Evolutionary conservation across 1,139 yeast genomes (phyloP), one percentile per base, ranked within the genome.

Genomic region (Lodderomyces theae): DNA sequence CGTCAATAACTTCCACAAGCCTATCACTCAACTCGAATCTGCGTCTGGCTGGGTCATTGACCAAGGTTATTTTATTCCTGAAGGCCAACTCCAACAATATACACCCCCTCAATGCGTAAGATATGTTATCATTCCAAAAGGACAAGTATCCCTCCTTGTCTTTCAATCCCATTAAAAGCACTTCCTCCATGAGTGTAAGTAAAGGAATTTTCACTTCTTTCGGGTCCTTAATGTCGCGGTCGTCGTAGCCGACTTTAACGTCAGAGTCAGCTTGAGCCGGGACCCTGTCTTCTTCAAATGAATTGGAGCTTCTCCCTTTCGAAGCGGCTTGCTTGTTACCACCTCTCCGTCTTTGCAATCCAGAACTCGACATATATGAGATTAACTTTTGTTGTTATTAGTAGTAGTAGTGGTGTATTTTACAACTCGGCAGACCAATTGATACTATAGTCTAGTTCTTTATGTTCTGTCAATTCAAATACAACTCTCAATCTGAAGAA

Each of bases 71-170:
- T 57, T 85, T 86, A 43, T 89, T 90, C 53, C 97, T 79, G 57
- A 92, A 79, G 2, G 97, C 96, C 61, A 92, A 74, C 63, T 92
- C 99, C 63, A 92, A 77, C 44, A 92, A 60, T 48, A 92, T 92
- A 60, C 97, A 86, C 10, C 98, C 99, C 54, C 99, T 81, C 46
- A 92, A 75, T 2, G 97, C 96, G 64, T 92, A 94, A 22, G 97
- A 88, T 44, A 92, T 90, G 61, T 88, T 90, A 63, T 92, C 99
- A 61, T 92, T 94, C 98, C 98, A 92, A 64, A 92, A 92, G 17
- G 97, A 88, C 44, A 92, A 72, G 61, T 90, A 89, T 5, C 98
- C 98, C 63, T 92, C 97, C 54, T 86, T 85, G 62, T 92, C 98
- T 59, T 92, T 90, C 50, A 92, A 74, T 2, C 98, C 99, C 68